Percentiles rank a stretch among this genome's conserved stretches.
phyloP scores from a whole-genome alignment of 2,329 filamentous ascomycete genomes.

The Epichloe sp. region DNA sequence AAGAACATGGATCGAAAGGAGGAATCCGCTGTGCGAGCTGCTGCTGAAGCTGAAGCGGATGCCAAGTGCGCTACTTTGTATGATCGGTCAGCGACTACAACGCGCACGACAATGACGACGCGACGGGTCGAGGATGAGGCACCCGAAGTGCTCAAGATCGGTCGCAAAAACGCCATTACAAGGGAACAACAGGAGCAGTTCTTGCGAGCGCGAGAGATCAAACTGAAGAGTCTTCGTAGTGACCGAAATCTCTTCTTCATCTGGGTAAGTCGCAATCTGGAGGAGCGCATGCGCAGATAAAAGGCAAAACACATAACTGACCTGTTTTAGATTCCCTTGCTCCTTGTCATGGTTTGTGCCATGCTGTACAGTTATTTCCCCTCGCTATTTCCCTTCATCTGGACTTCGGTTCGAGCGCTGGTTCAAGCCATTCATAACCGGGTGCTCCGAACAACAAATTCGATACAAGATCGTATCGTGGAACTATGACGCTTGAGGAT shows the following conservation, averaged over 20 bases:
- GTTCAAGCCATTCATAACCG: conserved; percentile 15
- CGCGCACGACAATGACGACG: conserved; percentile 18
- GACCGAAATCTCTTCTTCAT: conserved; percentile 56
- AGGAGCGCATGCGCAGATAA: background rate
- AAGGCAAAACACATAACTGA: background rate
- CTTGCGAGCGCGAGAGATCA: conserved; percentile 45
- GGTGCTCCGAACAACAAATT: conserved; percentile 13
- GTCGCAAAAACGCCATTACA: conserved; percentile 49
- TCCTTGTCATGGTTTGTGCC: conserved; percentile 33
- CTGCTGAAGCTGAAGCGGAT: conserved; percentile 45
- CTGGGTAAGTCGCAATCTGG: conserved; percentile 38
- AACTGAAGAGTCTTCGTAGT: conserved; percentile 48
- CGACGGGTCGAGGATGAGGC: conserved; percentile 28
- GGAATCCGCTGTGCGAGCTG: conserved; percentile 42
- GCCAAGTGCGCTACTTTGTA: conserved; percentile 41
- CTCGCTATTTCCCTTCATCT: conserved; percentile 27
- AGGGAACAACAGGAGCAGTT: conserved; percentile 53
- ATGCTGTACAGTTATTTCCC: conserved; percentile 39
- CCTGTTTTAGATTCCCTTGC: conserved; percentile 31
- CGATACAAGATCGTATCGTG: conserved; percentile 13
- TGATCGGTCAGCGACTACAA: conserved; percentile 25
- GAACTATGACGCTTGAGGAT: conserved; percentile 12
- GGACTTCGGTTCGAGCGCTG: conserved; percentile 20
- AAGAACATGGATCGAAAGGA: conserved; percentile 42
- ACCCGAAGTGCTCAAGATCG: conserved; percentile 40